Evolutionary conservation across 2,329 filamentous ascomycete genomes (phyloP).

Genomic region (Volutella citrinella): DNA sequence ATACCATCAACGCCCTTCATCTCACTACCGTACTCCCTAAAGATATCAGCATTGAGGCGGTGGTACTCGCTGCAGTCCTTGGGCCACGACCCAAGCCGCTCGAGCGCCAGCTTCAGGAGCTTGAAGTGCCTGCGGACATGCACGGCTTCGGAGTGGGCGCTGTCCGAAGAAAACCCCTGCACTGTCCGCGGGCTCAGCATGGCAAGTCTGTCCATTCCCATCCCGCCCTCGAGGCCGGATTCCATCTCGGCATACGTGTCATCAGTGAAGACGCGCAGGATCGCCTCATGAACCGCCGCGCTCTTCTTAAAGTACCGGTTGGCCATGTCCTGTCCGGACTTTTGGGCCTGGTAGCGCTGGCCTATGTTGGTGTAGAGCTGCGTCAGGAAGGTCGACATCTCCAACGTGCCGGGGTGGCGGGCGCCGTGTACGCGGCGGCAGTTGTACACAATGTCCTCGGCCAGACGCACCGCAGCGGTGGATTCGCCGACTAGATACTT

Average conservation of each 20-base stretch:
- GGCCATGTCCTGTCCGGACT: constrained; percentile 30
- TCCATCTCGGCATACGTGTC: constrained; percentile 24
- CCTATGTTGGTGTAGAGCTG: constrained; percentile 27
- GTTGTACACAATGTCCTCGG: constrained; percentile 24
- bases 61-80: constrained; percentile 48
- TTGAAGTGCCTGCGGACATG: constrained; percentile 34
- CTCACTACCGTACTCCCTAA: constrained; percentile 34
- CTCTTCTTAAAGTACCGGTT: constrained; percentile 37
- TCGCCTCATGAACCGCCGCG: constrained; percentile 34
- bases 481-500: constrained; percentile 16
- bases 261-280: constrained; percentile 33
- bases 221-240: constrained; percentile 19
- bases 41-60: constrained; percentile 42
- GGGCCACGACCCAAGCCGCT: constrained; percentile 39
- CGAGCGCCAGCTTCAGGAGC: constrained; percentile 35
- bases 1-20: constrained; percentile 41
- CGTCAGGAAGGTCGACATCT: constrained; percentile 19
- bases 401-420: constrained; percentile 17
- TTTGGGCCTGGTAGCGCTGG: constrained; percentile 30
- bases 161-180: background rate
- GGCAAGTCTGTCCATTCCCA: constrained; percentile 16
- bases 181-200: too few species aligned
- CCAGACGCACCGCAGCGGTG: constrained; percentile 16
- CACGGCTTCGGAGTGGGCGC: constrained; percentile 6
- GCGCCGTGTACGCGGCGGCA: constrained; percentile 21